Evolutionary conservation across 768 basidiomycete genomes (phyloP).

Genomic region (Scleroderma bovista): DNA sequence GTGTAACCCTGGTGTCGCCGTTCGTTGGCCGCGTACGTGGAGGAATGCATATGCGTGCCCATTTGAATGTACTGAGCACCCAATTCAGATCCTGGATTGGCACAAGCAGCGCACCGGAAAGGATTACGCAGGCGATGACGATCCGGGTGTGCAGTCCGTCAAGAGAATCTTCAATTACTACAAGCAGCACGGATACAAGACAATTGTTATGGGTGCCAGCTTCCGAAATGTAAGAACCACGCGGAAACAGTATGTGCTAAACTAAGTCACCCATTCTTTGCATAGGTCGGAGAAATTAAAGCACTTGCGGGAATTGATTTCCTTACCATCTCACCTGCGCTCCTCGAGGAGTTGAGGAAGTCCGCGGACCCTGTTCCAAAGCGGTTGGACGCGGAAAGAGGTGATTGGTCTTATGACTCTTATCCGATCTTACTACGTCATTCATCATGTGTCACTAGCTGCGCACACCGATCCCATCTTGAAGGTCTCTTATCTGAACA

Average conservation of each 20-base stretch:
- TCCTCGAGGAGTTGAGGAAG: conserved; percentile 85
- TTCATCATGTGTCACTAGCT: conserved; percentile 32
- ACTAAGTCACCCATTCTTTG: background rate
- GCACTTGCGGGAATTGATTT: conserved; percentile 93
- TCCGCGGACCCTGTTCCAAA: conserved; percentile 69
- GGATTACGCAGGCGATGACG: conserved; percentile 81
- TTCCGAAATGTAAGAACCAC: conserved; percentile 75
- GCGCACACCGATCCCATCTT: conserved; percentile 58
- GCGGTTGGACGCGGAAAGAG: conserved; percentile 65
- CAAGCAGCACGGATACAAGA: conserved; percentile 95
- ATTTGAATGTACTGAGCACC: background rate
- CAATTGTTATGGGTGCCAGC: conserved; percentile 98
- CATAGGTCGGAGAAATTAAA: conserved; percentile 84
- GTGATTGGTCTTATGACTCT: conserved; percentile 29
- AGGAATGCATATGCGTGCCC: background rate
- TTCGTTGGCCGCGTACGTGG: conserved; percentile 87
- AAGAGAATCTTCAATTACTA: conserved; percentile 98
- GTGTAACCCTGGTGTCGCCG: conserved; percentile 93
- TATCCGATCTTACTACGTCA: background rate
- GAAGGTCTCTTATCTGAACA: conserved; percentile 80
- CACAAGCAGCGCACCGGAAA: conserved; percentile 87
- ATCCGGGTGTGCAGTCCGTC: conserved; percentile 93
- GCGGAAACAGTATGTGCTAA: conserved; percentile 19
- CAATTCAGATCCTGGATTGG: conserved; percentile 87
- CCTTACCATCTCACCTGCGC: conserved; percentile 84